Evolutionary conservation across 257 asterid genomes (phyloP).

Genomic region (Pogostemon cablin): DNA sequence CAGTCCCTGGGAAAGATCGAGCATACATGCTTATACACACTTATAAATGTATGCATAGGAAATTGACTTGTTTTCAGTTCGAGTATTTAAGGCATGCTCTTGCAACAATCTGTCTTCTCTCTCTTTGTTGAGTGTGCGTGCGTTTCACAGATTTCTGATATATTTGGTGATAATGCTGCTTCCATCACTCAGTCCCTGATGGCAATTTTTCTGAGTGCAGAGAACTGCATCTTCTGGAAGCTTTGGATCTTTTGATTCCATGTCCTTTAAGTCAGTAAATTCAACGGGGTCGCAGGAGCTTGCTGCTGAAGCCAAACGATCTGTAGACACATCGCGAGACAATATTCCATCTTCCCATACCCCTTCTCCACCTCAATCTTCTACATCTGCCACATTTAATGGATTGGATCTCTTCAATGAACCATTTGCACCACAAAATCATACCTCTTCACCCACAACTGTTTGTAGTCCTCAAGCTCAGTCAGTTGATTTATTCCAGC

Average conservation of each 20-base stretch:
- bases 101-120: conserved; percentile 9
- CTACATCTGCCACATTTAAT: conserved; percentile 34
- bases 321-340: conserved; percentile 38
- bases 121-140: neutral
- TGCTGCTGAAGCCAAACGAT: conserved; percentile 45
- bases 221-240: conserved; percentile 37
- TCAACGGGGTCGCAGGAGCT: conserved; percentile 33
- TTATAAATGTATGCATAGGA: neutral
- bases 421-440: conserved; percentile 44
- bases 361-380: conserved; percentile 42
- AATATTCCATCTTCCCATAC: conserved; percentile 39
- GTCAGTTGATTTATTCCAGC: conserved; percentile 53
- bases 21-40: neutral
- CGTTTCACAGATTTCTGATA: conserved; percentile 10
- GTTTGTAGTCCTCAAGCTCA: conserved; percentile 38
- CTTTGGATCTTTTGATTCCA: conserved; percentile 38
- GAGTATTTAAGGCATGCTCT: conserved; percentile 12
- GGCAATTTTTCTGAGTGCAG: conserved; percentile 31
- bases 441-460: conserved; percentile 40
- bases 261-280: conserved; percentile 46
- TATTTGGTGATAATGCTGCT: conserved; percentile 5
- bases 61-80: conserved; percentile 8
- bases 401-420: conserved; percentile 57
- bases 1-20: neutral
- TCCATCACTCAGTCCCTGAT: conserved; percentile 29